phyloP scores from a whole-genome alignment of 1,139 yeast species.

The Saccharomyces hybrid region DNA sequence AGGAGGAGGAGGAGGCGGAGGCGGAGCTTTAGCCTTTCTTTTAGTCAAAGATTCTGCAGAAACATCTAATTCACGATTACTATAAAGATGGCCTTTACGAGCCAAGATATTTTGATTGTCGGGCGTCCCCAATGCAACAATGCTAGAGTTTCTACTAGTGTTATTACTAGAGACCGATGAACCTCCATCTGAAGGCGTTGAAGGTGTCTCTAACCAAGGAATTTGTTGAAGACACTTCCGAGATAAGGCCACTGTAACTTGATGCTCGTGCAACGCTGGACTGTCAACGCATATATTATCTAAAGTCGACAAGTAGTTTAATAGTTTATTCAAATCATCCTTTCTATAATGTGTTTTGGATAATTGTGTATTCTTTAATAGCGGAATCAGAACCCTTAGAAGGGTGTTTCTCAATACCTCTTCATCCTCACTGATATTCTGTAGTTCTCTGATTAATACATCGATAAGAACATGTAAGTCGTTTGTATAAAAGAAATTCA shows the following conservation, averaged over 20 bases:
- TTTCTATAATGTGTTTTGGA: constrained; percentile 49
- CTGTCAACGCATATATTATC: constrained; percentile 28
- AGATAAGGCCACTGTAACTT: constrained; percentile 51
- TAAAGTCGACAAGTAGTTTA: constrained; percentile 39
- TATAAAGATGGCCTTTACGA: constrained; percentile 7
- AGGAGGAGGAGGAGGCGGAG: constrained; percentile 12
- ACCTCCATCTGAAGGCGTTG: constrained; percentile 9
- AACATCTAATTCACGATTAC: constrained; percentile 10
- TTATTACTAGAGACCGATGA: constrained; percentile 7
- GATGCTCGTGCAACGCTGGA: constrained; percentile 27
- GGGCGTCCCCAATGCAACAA: constrained; percentile 5
- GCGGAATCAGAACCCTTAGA: constrained; percentile 65
- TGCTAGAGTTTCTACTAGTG: constrained; percentile 16
- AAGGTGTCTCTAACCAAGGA: constrained; percentile 41
- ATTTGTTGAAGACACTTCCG: constrained; percentile 48
- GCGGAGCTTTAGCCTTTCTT: constrained; percentile 3
- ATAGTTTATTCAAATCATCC: constrained; percentile 43
- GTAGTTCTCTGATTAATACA: constrained; percentile 71
- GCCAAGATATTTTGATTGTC: background rate
- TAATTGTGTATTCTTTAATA: constrained; percentile 61
- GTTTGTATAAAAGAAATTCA: constrained; percentile 59
- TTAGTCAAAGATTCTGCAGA: constrained; percentile 33
- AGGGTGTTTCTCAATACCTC: constrained; percentile 67
- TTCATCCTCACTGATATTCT: constrained; percentile 52
- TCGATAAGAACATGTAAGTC: constrained; percentile 84